These are phyloP conservation scores for Penicillium brevicompactum DNA, from an alignment of 2,329 filamentous ascomycete genomes.

Conservation along the genomic window DNA sequence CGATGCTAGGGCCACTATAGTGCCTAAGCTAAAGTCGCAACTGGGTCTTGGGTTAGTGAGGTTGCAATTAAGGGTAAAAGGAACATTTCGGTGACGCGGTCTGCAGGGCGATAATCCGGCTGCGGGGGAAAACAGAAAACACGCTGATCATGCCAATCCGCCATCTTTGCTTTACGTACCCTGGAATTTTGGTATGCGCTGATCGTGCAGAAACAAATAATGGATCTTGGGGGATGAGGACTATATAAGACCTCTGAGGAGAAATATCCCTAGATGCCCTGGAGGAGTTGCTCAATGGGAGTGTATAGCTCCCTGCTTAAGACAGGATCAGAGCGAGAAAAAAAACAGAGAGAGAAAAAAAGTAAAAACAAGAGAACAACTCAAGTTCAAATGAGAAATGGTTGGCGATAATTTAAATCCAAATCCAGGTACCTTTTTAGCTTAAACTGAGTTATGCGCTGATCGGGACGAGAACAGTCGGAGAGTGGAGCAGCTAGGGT, in stretches of 20 bases:
- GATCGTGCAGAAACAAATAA: conserved; percentile 4
- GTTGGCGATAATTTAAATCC: conserved; percentile 2
- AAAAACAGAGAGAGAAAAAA: not conserved
- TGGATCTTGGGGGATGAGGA: not conserved
- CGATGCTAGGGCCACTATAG: conserved; percentile 3
- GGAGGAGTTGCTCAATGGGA: conserved; percentile 4
- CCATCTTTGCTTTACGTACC: conserved; percentile 21
- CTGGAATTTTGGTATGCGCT: conserved; percentile 13
- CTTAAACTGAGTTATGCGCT: not conserved
- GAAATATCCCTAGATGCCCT: conserved; percentile 12
- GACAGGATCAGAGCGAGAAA: not conserved
- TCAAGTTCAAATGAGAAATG: not conserved
- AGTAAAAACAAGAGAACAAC: not conserved
- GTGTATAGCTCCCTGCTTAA: conserved; percentile 3
- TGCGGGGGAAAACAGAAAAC: conserved; percentile 13
- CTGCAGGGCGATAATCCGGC: conserved; percentile 14
- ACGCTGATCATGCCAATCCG: conserved; percentile 29
- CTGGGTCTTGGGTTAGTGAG: conserved; percentile 18
- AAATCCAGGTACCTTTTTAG: conserved; percentile 4
- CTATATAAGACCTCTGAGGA: conserved; percentile 13
- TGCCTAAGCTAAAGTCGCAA: not conserved
- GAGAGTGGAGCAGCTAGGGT: conserved; percentile 1
- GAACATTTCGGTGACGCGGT: conserved; percentile 26
- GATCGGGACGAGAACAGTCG: not conserved
- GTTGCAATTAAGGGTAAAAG: conserved; percentile 15